These are phyloP conservation scores for Fusarium verticillioides DNA, from an alignment of 2,329 filamentous ascomycete genomes.

Conservation along the genomic window DNA sequence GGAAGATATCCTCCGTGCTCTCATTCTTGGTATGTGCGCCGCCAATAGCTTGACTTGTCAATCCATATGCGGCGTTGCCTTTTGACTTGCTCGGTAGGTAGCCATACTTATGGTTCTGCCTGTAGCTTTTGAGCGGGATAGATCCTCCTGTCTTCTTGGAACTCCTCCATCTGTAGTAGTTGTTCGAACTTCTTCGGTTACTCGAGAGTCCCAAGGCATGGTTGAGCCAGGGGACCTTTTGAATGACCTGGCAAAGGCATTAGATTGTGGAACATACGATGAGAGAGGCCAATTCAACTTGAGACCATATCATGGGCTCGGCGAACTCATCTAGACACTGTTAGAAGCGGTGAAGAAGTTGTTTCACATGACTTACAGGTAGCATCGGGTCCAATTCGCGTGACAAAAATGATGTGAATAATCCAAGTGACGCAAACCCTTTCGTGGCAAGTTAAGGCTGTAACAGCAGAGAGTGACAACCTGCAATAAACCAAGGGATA, in stretches of 20 bases:
- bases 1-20: slow-evolving; percentile 39
- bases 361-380: slow-evolving; percentile 38
- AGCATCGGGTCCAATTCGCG: slow-evolving; percentile 37
- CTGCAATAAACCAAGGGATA: slow-evolving; percentile 45
- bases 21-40: slow-evolving; percentile 35
- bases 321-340: slow-evolving; percentile 36
- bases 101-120: slow-evolving; percentile 17
- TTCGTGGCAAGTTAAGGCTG: background rate
- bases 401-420: slow-evolving; percentile 44
- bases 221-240: slow-evolving; percentile 46
- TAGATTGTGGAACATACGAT: slow-evolving; percentile 49
- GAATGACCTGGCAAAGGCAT: slow-evolving; percentile 46
- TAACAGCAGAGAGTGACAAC: background rate
- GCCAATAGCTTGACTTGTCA: slow-evolving; percentile 28
- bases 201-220: slow-evolving; percentile 45
- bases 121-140: slow-evolving; percentile 30
- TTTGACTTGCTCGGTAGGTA: slow-evolving; percentile 25
- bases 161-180: slow-evolving; percentile 12
- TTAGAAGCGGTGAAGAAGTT: background rate
- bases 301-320: slow-evolving; percentile 47
- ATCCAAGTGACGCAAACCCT: slow-evolving; percentile 44
- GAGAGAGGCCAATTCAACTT: slow-evolving; percentile 47
- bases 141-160: slow-evolving; percentile 23
- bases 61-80: slow-evolving; percentile 16
- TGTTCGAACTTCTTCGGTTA: slow-evolving; percentile 22